Conservation (phyloP, 352 stramenopile genomes). For the Aphanomyces astaci region DNA sequence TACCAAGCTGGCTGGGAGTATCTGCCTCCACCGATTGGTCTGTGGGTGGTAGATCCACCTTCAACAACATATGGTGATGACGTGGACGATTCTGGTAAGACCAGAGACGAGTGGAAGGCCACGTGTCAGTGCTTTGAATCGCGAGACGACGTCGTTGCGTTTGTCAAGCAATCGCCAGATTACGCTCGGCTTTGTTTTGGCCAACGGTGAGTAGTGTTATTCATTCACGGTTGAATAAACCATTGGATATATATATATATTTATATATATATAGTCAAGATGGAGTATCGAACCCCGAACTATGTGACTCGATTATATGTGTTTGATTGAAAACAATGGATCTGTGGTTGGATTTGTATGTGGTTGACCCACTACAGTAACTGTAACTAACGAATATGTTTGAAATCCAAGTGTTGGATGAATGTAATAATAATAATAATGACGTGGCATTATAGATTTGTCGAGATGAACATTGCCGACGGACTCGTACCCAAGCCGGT, state of each 20-base stretch:
- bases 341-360: too few relatives aligned
- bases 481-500: not conserved
- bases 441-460: constrained; percentile 22
- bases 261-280: not conserved
- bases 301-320: too few relatives aligned
- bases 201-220: constrained; percentile 41
- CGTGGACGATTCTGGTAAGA: constrained; percentile 13
- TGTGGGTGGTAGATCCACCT: constrained; percentile 17
- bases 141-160: constrained; percentile 37
- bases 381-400: too few relatives aligned
- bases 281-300: too few relatives aligned
- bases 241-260: too few relatives aligned
- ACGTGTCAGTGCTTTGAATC: constrained; percentile 3
- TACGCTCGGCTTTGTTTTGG: constrained; percentile 66
- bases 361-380: too few relatives aligned
- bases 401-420: too few relatives aligned
- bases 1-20: constrained; percentile 62
- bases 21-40: constrained; percentile 30
- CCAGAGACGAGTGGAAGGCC: not conserved
- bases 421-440: too few relatives aligned
- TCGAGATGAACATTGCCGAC: constrained; percentile 10
- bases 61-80: not conserved
- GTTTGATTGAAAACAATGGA: too few relatives aligned
- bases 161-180: constrained; percentile 41
- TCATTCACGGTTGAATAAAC: too few relatives aligned